These are phyloP conservation scores for Cnidoscolus chayamansa DNA, from an alignment of 441 rosid species.

Conservation along the genomic window DNA sequence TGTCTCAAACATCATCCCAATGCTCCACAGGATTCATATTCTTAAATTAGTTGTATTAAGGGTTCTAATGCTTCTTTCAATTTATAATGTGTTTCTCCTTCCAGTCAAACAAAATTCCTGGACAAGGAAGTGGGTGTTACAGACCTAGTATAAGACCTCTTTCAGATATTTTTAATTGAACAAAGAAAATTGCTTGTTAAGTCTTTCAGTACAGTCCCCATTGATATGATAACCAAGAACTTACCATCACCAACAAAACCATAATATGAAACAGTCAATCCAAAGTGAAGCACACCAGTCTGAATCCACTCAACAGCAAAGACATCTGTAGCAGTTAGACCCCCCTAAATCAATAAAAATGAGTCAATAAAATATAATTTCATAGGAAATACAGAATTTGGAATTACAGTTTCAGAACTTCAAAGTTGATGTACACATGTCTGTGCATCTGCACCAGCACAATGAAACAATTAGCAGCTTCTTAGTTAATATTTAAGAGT, in stretches of 20 bases:
- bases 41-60: not conserved
- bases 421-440: not conserved
- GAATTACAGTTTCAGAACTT: not conserved
- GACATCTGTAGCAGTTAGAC: constrained; percentile 92
- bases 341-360: constrained; percentile 61
- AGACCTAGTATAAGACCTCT: not conserved
- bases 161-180: not conserved
- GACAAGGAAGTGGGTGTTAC: not conserved
- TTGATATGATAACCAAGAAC: constrained; percentile 18
- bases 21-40: not conserved
- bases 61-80: not conserved
- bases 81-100: not conserved
- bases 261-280: constrained; percentile 93
- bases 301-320: constrained; percentile 95
- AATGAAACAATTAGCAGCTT: not conserved
- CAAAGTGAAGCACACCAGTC: constrained; percentile 74
- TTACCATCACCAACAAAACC: constrained; percentile 97
- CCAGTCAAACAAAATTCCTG: not conserved
- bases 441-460: not conserved
- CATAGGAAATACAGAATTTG: not conserved
- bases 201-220: constrained; percentile 2
- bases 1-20: not conserved
- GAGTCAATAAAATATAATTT: constrained; percentile 8
- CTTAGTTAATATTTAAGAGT: not conserved
- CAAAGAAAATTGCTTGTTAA: not conserved